These are phyloP conservation scores for Chaetomium globosum DNA, from an alignment of 2,329 filamentous ascomycete genomes.

Conservation along the genomic window DNA sequence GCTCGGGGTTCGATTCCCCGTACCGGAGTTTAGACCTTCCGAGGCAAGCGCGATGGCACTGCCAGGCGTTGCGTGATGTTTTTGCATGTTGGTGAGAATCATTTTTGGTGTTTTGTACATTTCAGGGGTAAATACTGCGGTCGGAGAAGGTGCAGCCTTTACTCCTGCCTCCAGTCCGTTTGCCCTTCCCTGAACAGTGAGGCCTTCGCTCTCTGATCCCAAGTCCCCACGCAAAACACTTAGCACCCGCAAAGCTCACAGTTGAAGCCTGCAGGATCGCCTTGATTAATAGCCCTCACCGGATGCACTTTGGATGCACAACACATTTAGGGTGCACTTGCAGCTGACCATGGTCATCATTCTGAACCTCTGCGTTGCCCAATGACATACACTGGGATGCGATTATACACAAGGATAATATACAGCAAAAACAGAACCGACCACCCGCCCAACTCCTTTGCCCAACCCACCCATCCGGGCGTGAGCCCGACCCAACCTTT, in stretches of 20 bases:
- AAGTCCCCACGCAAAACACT: too few species aligned
- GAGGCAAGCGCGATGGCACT: background rate
- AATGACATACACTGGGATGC: background rate
- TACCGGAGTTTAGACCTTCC: slow-evolving; percentile 28
- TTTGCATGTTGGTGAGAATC: background rate
- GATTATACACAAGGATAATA: background rate
- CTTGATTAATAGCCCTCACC: background rate
- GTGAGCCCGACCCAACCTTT: background rate
- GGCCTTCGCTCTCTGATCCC: background rate
- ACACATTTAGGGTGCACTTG: too few species aligned
- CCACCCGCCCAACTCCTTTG: background rate
- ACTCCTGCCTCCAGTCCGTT: too few species aligned
- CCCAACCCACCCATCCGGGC: background rate
- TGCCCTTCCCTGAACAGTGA: background rate
- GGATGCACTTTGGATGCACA: background rate
- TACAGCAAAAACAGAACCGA: background rate
- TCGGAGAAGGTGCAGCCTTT: background rate
- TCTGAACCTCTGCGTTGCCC: background rate
- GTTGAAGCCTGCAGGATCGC: background rate
- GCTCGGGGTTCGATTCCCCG: slow-evolving; percentile 39
- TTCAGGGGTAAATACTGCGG: background rate
- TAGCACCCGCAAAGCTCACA: background rate
- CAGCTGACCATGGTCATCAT: background rate
- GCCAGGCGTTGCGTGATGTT: slow-evolving; percentile 1
- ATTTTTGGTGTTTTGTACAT: slow-evolving; percentile 11